These are phyloP conservation scores for Sanghuangporus weigelae DNA, from an alignment of 1,284 basidiomycete genomes.

Conservation along the genomic window DNA sequence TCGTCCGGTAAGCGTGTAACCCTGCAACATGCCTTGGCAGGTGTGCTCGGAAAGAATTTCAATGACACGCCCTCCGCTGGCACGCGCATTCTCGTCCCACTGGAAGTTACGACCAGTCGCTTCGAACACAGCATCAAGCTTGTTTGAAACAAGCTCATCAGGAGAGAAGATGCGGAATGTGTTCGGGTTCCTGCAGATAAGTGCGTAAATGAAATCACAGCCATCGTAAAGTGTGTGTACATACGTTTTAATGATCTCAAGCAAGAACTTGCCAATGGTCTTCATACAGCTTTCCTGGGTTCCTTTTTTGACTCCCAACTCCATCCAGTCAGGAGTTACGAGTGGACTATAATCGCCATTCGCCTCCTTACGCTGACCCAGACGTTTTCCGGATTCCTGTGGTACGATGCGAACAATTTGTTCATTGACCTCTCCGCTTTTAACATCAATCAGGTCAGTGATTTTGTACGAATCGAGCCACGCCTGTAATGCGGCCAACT, in stretches of 20 bases:
- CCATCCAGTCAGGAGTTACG: slow-evolving; percentile 61
- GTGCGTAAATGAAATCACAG: not conserved
- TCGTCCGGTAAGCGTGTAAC: slow-evolving; percentile 78
- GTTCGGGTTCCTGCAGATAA: slow-evolving; percentile 51
- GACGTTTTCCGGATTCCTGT: slow-evolving; percentile 42
- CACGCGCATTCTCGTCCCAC: slow-evolving; percentile 65
- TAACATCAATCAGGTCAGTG: slow-evolving; percentile 52
- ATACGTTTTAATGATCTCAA: slow-evolving; percentile 52
- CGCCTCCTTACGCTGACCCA: slow-evolving; percentile 63
- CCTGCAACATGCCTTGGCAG: slow-evolving; percentile 83
- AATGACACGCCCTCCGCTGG: slow-evolving; percentile 70
- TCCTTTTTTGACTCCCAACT: slow-evolving; percentile 48
- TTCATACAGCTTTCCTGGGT: slow-evolving; percentile 75
- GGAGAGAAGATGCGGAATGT: slow-evolving; percentile 89
- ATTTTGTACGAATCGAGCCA: slow-evolving; percentile 72
- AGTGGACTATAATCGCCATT: slow-evolving; percentile 62
- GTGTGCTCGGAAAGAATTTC: slow-evolving; percentile 89
- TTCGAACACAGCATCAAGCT: slow-evolving; percentile 75
- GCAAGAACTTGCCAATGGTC: slow-evolving; percentile 55
- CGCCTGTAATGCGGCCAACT: slow-evolving; percentile 55
- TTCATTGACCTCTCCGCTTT: slow-evolving; percentile 41
- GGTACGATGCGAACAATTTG: slow-evolving; percentile 58
- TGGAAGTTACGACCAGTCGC: slow-evolving; percentile 71
- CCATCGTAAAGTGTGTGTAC: slow-evolving; percentile 19
- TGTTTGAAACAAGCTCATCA: slow-evolving; percentile 87